phyloP scores from a whole-genome alignment of 1,139 yeast species.

The Scheffersomyces titani region DNA sequence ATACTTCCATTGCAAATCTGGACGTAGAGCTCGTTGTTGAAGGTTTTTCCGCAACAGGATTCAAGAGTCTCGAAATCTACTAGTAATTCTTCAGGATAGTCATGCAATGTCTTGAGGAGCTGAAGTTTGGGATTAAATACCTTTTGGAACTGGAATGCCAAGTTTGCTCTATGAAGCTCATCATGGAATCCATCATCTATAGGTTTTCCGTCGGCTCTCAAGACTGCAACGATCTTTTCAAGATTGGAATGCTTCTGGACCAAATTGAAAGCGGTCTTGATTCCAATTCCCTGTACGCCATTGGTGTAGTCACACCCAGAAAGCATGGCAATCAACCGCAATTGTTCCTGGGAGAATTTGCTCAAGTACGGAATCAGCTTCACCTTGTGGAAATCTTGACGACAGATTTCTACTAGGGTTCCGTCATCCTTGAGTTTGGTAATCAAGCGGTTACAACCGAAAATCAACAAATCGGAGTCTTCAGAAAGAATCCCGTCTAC shows the following conservation, averaged over 20 bases:
- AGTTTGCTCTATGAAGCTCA: conserved; percentile 66
- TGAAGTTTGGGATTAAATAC: conserved; percentile 69
- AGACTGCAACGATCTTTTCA: conserved; percentile 56
- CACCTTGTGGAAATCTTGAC: conserved; percentile 52
- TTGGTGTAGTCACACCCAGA: conserved; percentile 96
- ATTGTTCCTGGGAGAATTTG: conserved; percentile 53
- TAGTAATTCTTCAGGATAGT: conserved; percentile 45
- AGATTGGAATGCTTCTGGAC: conserved; percentile 54
- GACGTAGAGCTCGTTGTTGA: conserved; percentile 48
- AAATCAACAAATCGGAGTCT: conserved; percentile 88
- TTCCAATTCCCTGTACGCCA: conserved; percentile 81
- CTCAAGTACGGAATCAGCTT: conserved; percentile 48
- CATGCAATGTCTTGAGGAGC: conserved; percentile 57
- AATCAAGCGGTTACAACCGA: conserved; percentile 76
- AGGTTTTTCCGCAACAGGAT: conserved; percentile 64
- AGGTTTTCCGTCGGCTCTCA: conserved; percentile 63
- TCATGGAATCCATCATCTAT: conserved; percentile 61
- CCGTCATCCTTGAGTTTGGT: conserved; percentile 84
- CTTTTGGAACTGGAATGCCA: conserved; percentile 84
- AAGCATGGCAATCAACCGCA: conserved; percentile 78
- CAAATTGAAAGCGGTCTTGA: conserved; percentile 70
- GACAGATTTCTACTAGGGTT: conserved; percentile 66
- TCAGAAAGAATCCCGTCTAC: conserved; percentile 91
- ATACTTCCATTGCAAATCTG: conserved; percentile 65
- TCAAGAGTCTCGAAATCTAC: conserved; percentile 43